These are phyloP conservation scores for Exophiala mesophila DNA, from an alignment of 2,329 filamentous ascomycete species.

Conservation along the genomic window DNA sequence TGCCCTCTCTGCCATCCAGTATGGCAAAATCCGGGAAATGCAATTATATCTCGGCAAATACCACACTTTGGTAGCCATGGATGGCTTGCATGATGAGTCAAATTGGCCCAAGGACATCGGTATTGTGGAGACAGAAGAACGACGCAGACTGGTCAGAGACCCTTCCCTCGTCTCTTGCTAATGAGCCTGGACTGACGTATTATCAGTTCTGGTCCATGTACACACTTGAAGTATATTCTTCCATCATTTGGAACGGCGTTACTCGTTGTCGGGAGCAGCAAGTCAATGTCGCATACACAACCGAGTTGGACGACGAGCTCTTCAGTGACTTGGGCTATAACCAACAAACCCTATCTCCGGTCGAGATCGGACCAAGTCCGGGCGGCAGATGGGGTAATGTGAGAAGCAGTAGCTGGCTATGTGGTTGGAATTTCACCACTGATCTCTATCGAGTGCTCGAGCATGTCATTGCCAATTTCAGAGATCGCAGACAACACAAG, in stretches of 20 bases:
- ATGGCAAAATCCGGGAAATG: conserved; percentile 46
- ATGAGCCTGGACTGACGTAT: conserved; percentile 8
- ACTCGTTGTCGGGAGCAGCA: conserved; percentile 45
- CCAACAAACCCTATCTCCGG: conserved; percentile 17
- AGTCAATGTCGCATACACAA: conserved; percentile 46
- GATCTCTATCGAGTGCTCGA: conserved; percentile 55
- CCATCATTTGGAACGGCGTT: conserved; percentile 49
- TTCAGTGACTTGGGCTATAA: conserved; percentile 33
- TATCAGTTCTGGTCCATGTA: conserved; percentile 54
- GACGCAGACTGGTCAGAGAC: conserved; percentile 45
- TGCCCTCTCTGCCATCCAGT: conserved; percentile 49
- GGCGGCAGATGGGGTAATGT: conserved; percentile 12
- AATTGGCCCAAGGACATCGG: conserved; percentile 47
- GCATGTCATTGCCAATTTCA: conserved; percentile 36
- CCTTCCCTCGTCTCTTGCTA: background rate
- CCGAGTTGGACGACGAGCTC: conserved; percentile 45
- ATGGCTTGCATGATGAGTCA: conserved; percentile 50
- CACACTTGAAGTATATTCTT: conserved; percentile 51
- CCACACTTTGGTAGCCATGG: conserved; percentile 45
- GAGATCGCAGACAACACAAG: conserved; percentile 12
- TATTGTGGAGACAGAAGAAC: conserved; percentile 45
- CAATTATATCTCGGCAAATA: conserved; percentile 50
- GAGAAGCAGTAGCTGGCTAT: conserved; percentile 42
- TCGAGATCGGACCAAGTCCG: conserved; percentile 16
- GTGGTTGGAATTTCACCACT: conserved; percentile 55